A percentile compares a stretch with the other conserved stretches of the same genome.
Evolutionary conservation across 208 protist genomes (phyloP).

Genomic region (Trichomonas tenax): DNA sequence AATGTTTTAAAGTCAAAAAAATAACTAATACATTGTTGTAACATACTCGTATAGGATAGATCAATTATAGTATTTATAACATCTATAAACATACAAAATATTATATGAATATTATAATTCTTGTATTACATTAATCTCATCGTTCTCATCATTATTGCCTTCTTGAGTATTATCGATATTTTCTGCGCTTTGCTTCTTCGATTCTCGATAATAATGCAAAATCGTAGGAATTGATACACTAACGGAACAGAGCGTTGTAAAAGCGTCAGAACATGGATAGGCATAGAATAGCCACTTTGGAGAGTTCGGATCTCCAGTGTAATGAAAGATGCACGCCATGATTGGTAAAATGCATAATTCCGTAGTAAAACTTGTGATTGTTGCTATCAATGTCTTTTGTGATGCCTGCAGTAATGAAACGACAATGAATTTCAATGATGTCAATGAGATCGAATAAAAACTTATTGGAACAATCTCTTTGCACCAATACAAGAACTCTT

Average conservation of each 20-base stretch:
- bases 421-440: background rate
- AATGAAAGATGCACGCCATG: background rate
- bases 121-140: too few relatives aligned
- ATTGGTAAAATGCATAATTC: background rate
- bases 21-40: too few relatives aligned
- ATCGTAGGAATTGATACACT: background rate
- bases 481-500: background rate
- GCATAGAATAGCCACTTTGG: background rate
- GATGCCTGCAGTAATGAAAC: background rate
- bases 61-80: too few relatives aligned
- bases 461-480: background rate
- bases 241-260: background rate
- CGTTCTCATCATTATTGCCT: too few relatives aligned
- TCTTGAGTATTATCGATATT: background rate
- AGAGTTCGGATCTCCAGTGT: background rate
- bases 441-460: background rate
- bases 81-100: too few relatives aligned
- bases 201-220: background rate
- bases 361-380: background rate
- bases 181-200: background rate
- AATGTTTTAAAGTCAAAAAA: too few relatives aligned
- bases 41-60: too few relatives aligned
- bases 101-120: too few relatives aligned
- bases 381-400: background rate
- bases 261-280: background rate